These are phyloP conservation scores for Botrytis pseudocinerea DNA, from an alignment of 2,329 filamentous ascomycete species.

Conservation along the genomic window DNA sequence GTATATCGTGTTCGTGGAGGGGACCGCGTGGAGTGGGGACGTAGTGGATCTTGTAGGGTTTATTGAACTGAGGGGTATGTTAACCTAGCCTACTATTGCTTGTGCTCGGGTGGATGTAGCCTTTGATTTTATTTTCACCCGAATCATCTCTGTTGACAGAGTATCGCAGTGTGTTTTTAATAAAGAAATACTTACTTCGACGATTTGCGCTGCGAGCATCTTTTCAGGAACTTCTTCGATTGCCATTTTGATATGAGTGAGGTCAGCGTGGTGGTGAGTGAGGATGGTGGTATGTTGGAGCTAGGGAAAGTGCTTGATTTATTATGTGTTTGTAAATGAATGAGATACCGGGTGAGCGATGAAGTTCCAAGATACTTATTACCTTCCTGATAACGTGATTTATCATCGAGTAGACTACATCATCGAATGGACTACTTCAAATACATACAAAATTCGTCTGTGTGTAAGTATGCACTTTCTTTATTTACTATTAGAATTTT, in stretches of 20 bases:
- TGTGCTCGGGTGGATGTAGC: neutral
- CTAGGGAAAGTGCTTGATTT: neutral
- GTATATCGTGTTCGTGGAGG: slow-evolving; percentile 53
- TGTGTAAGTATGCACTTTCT: too few species aligned
- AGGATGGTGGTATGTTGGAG: neutral
- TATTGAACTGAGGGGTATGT: slow-evolving; percentile 46
- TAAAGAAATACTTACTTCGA: slow-evolving; percentile 42
- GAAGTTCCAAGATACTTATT: neutral
- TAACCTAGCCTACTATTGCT: neutral
- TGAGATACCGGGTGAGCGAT: neutral
- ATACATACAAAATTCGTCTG: too few species aligned
- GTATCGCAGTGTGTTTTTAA: neutral
- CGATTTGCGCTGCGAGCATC: slow-evolving; percentile 51
- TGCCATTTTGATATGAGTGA: slow-evolving; percentile 22
- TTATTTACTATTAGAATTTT: too few species aligned
- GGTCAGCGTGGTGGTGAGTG: neutral
- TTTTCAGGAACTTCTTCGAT: slow-evolving; percentile 43
- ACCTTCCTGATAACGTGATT: neutral
- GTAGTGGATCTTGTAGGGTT: slow-evolving; percentile 54
- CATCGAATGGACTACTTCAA: too few species aligned
- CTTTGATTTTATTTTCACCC: too few species aligned
- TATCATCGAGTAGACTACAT: too few species aligned
- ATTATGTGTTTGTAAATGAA: neutral
- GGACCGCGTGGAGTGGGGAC: slow-evolving; percentile 48
- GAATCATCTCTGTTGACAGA: neutral